Base-by-base conservation (phyloP, 164 flowering plant genomes). In the Liriodendron chinense region DNA sequence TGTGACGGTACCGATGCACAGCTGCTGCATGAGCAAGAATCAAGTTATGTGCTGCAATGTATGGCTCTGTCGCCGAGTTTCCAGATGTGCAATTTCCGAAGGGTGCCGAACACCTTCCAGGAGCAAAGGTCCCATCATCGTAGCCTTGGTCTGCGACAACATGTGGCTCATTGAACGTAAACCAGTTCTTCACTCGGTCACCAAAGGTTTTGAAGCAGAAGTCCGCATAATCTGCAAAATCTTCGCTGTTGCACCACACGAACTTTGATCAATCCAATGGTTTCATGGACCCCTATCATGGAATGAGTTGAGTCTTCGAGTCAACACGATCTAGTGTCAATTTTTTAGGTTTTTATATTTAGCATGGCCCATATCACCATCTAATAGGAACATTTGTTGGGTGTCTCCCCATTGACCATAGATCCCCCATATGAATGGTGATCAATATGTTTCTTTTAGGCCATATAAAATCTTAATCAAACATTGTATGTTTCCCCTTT, bases 161-260 rank as follows among this genome's bases (percentile, higher is more conserved):
- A 61, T 76, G 59, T 23, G 81, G 81, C 71, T 79, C 78, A 72
- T 79, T 79, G 63, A 79, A 71, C 2, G 81, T 75, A 57, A 79
- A 53, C 81, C 78, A 75, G 20, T 79, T 71, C 72, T 79, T 75
- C 68, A 79, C 81, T 61, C 76, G 61, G 26, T 75, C 78, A 2
- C 78, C 76, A 47, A 72, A 79, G 10, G 63, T 61, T 50, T 72
- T 75, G 72, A 78, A 78, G 21, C 77, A 78, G 12, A 74, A 69
- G 28, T 74, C 77, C 0, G 77, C 80, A 70, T 76, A 92, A 74
- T 88, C 89, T 0, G 91, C 89, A 74, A 73, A 92, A 71, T 89
- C 94, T 61, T 87, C 82, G 86, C 96, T 91, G 85, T 66, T 12
- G 18, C 59, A 53, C 43, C 43, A 34, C 43, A 34, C 43, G 5